Evolutionary conservation across 2,329 filamentous ascomycete genomes (phyloP).

Genomic region (Alternaria infectoria): DNA sequence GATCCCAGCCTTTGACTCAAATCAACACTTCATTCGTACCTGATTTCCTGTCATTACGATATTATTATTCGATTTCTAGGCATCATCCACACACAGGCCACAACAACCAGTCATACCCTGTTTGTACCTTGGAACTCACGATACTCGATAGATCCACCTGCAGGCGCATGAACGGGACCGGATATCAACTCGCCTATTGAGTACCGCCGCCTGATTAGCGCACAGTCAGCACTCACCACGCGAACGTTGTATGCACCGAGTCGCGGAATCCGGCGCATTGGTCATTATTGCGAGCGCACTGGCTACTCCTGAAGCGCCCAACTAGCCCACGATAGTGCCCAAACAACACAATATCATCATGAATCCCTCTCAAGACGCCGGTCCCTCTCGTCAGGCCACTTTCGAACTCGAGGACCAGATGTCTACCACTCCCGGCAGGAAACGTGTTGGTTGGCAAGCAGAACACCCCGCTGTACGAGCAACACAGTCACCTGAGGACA

Average conservation of each 20-base stretch:
- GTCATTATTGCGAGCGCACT: conserved; percentile 15
- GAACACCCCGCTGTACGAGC: conserved; percentile 23
- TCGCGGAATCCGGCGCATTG: conserved; percentile 21
- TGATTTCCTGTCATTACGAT: not conserved
- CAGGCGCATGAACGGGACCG: conserved; percentile 21
- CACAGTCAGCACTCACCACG: conserved; percentile 20
- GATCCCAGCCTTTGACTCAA: not conserved
- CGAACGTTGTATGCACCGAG: conserved; percentile 20
- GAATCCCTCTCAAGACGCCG: conserved; percentile 31
- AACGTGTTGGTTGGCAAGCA: conserved; percentile 45
- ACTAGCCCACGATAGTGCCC: conserved; percentile 10
- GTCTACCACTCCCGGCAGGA: conserved; percentile 35
- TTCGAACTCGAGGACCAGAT: conserved; percentile 33
- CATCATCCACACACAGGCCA: conserved; percentile 7
- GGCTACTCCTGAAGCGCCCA: conserved; percentile 8
- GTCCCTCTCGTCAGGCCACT: conserved; percentile 20
- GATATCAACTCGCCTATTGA: conserved; percentile 17
- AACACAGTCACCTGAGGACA: conserved; percentile 30
- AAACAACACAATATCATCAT: conserved; percentile 32
- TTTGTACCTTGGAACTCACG: conserved; percentile 22
- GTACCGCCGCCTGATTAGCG: conserved; percentile 17
- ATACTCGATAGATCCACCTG: conserved; percentile 22
- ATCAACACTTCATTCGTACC: not conserved
- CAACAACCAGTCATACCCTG: conserved; percentile 27
- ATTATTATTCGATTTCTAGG: not conserved